phyloP scores from a whole-genome alignment of 2,329 filamentous ascomycete species.

The Fusarium mangiferae region DNA sequence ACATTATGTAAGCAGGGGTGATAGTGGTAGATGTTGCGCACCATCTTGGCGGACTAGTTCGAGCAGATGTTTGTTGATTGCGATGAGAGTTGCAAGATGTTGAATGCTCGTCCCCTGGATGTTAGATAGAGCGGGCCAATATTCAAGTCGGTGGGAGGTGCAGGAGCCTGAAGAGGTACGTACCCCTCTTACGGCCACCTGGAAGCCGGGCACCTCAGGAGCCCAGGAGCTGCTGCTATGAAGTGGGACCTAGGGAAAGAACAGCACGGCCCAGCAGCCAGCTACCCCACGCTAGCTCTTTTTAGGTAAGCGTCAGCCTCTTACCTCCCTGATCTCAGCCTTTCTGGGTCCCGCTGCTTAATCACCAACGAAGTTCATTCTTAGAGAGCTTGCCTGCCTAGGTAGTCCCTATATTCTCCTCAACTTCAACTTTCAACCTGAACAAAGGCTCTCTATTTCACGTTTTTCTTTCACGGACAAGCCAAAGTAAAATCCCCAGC shows the following conservation, averaged over 20 bases:
- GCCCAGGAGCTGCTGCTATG: constrained; percentile 21
- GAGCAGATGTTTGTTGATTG: constrained; percentile 32
- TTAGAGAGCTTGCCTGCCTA: constrained; percentile 15
- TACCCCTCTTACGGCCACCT: constrained; percentile 39
- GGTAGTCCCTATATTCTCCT: not conserved
- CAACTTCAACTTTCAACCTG: constrained; percentile 16
- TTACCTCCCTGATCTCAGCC: constrained; percentile 31
- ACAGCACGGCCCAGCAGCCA: not conserved
- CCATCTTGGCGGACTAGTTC: constrained; percentile 52
- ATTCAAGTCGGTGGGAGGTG: constrained; percentile 44
- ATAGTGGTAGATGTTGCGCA: constrained; percentile 40
- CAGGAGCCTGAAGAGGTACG: constrained; percentile 32
- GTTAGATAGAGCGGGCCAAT: constrained; percentile 45
- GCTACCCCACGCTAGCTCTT: constrained; percentile 29
- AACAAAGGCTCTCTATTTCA: not conserved
- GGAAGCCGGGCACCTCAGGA: constrained; percentile 11
- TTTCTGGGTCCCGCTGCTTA: constrained; percentile 19
- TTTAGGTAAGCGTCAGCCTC: constrained; percentile 33
- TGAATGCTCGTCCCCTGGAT: constrained; percentile 42
- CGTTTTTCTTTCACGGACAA: not conserved
- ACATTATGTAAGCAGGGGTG: not conserved
- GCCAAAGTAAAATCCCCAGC: not conserved
- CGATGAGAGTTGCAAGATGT: constrained; percentile 34
- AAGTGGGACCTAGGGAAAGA: not conserved
- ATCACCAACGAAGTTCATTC: constrained; percentile 13